Evolutionary conservation across 2,329 filamentous ascomycete species (phyloP), one percentile per base, ranked within the genome.

Genomic region (Fusarium pseudonygamai): DNA sequence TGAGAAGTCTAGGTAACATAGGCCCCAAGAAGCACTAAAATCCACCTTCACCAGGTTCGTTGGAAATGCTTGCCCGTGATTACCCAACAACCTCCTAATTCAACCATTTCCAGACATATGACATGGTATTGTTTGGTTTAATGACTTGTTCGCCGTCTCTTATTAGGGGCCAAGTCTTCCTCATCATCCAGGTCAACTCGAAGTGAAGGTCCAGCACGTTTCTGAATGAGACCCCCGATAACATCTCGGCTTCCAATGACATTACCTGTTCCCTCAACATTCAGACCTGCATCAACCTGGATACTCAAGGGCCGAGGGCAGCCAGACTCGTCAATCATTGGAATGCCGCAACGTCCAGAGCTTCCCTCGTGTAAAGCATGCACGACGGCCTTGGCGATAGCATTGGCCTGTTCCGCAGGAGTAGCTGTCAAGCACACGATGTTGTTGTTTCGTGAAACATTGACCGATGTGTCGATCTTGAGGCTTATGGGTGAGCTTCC

Each of bases 381-480:
- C 18, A 87, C 80, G 6, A 90, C 79, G 8, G 85, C 81, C 13
- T 81, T 78, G 15, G 86, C 83, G 67, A 89, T 81, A 64, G 81
- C 74, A 74, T 82, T 77, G 77, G 85, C 84, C 52, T 83, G 81
- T 9, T 79, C 78, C 10, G 82, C 77, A 3, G 84, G 81, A 10
- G 83, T 81, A 7, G 82, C 76, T 1, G 80, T 74, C 26, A 88
- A 77, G 26, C 84, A 83, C 50, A 88, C 79, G 55, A 87, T 76
- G 78, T 90, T 90, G 78, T 85, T 81, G 78, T 82, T 82, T 68
- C 84, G 85, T 42, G 79, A 79, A 73, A 90, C 81, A 67, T 75
- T 81, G 75, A 89, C 78, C 2, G 85, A 82, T 22, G 85, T 84
- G 73, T 85, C 84, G 80, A 90, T 85, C 22, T 79, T 81, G 49